Evolutionary conservation across 331 rosid genomes (phyloP).

Genomic region (Cydonia oblonga): DNA sequence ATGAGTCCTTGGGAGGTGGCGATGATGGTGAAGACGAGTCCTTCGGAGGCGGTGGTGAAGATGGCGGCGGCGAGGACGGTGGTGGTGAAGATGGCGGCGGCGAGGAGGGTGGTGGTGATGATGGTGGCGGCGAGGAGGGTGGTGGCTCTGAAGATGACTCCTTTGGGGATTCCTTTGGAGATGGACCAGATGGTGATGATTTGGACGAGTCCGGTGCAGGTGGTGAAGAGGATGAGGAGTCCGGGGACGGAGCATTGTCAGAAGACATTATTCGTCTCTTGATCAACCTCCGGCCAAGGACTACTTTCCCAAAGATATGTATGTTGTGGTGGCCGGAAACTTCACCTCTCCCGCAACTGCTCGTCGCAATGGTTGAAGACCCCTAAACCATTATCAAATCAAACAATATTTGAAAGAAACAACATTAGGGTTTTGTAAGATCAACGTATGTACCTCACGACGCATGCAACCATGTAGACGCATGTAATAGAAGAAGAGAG

Average conservation of each 20-base stretch:
- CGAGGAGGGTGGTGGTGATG: slow-evolving; percentile 7
- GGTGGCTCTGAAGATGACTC: background rate
- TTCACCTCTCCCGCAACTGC: slow-evolving; percentile 29
- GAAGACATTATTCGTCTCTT: slow-evolving; percentile 40
- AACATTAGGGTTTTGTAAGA: background rate
- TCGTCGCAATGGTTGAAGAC: slow-evolving; percentile 22
- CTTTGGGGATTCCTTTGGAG: slow-evolving; percentile 7
- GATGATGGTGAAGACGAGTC: background rate
- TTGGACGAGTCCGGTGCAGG: background rate
- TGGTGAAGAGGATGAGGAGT: slow-evolving; percentile 16
- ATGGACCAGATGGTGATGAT: background rate
- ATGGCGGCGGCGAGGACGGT: background rate
- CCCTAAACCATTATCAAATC: slow-evolving; percentile 10
- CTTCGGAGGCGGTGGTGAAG: slow-evolving; percentile 14
- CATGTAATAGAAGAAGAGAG: background rate
- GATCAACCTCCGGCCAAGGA: slow-evolving; percentile 42
- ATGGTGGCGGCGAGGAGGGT: slow-evolving; percentile 17
- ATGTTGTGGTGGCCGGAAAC: slow-evolving; percentile 26
- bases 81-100: background rate
- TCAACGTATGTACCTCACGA: background rate
- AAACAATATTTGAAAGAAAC: background rate
- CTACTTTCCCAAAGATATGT: background rate
- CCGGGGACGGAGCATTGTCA: slow-evolving; percentile 22
- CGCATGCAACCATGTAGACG: background rate
- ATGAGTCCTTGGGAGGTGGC: background rate